Evolutionary conservation across 805 yeast species (phyloP), one percentile per base, ranked within the genome.

Genomic region (Starmerella scarabaei): DNA sequence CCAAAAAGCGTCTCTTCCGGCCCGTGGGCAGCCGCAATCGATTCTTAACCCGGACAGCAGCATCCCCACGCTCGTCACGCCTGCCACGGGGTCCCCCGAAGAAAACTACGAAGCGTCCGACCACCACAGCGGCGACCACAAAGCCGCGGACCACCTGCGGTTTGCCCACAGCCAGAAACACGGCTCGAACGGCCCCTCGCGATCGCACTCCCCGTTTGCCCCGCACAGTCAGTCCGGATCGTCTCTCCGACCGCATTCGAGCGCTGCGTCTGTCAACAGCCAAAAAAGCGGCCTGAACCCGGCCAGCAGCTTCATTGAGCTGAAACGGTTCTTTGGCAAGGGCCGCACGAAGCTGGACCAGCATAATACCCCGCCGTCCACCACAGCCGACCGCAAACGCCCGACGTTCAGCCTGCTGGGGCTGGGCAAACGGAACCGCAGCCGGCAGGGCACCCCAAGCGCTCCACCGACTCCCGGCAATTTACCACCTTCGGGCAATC

Each of bases 301-400:
- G 14, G 36, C 33, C 3, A 12, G 30, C 15, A 48, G 52, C 3
- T 38, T 42, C 23, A 36, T 44, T 15, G 53, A 50, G 34, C 47
- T 51, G 19, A 48, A 48, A 30, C 50, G 54, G 20, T 51, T 51
- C 30, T 51, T 51, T 26, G 52, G 49, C 32, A 44, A 49, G 33
- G 51, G 50, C 36, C 45, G 50, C 18, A 47, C 45, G 2, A 47
- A 47, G 46, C 46, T 38, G 30, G 48, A 47, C n/a, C 37, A 38
- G 15, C 46, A 45, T 12, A 40, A 38, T n/a, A 8, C 31, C 18
- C 35, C 24, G 19, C 18, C 28, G 2, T 36, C 32, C n/a, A 6
- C 21, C 33, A 32, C 26, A 11, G 11, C 7, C 9, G 26, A 23
- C 17, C 31, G 26, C 26, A 32, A 32, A 16, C 33, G 26, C 7